Percentiles rank a stretch among this genome's conserved stretches.
Evolutionary conservation across 2,329 filamentous ascomycete genomes (phyloP).

Genomic region (Aureobasidium lini): DNA sequence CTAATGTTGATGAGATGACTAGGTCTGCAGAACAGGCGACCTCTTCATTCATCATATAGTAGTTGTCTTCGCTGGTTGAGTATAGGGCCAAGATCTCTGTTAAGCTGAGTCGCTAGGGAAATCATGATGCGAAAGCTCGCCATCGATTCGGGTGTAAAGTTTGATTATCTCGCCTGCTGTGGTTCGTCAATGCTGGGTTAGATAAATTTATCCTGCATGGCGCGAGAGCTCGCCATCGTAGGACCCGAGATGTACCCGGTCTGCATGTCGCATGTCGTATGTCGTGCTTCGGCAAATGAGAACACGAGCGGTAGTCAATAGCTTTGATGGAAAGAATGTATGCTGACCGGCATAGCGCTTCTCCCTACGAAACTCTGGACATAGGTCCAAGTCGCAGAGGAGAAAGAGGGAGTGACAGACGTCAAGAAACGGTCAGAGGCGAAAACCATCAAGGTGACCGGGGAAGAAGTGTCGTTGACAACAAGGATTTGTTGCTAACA

Average conservation of each 20-base stretch:
- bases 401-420: too few relatives aligned
- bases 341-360: too few relatives aligned
- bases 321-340: too few relatives aligned
- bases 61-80: not conserved
- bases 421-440: too few relatives aligned
- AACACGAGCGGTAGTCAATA: too few relatives aligned
- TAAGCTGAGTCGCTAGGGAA: not conserved
- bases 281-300: too few relatives aligned
- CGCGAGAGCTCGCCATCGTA: constrained; percentile 3
- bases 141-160: not conserved
- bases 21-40: not conserved
- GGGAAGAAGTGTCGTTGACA: too few relatives aligned
- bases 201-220: not conserved
- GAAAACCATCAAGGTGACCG: too few relatives aligned
- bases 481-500: too few relatives aligned
- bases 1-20: not conserved
- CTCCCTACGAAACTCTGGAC: too few relatives aligned
- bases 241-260: not conserved
- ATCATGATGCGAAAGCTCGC: constrained; percentile 4
- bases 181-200: not conserved
- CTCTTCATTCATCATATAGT: not conserved
- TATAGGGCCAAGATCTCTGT: not conserved
- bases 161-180: not conserved
- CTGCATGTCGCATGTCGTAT: too few relatives aligned
- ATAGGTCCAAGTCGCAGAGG: too few relatives aligned